Percentiles rank a stretch among this genome's conserved stretches.
Conservation (phyloP, 2,329 filamentous ascomycete species). For the Esteya vermicola region DNA sequence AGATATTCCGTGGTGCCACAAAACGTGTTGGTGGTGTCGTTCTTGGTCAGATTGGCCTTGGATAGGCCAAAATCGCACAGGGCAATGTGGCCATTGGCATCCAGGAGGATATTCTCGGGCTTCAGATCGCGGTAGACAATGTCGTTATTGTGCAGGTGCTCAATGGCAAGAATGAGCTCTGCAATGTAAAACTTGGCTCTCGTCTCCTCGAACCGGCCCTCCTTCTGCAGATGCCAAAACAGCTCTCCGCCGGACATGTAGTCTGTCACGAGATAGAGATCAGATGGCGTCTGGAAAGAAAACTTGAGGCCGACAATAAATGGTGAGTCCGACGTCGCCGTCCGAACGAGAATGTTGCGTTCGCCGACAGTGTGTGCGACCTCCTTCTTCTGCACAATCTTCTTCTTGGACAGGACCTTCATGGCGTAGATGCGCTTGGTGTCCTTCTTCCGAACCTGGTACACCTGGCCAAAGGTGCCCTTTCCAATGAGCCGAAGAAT, state of each 20-base stretch:
- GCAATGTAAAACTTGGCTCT: slow-evolving; percentile 98
- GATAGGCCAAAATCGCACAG: slow-evolving; percentile 95
- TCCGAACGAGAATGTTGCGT: slow-evolving; percentile 91
- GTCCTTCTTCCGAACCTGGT: slow-evolving; percentile 95
- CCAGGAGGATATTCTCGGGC: slow-evolving; percentile 91
- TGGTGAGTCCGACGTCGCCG: slow-evolving; percentile 85
- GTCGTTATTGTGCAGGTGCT: slow-evolving; percentile 91
- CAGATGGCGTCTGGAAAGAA: slow-evolving; percentile 93
- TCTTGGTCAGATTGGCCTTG: slow-evolving; percentile 92
- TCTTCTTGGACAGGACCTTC: slow-evolving; percentile 99
- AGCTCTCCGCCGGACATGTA: slow-evolving; percentile 99
- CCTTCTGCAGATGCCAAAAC: slow-evolving; percentile 97
- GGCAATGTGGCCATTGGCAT: slow-evolving; percentile 95
- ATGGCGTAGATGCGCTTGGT: slow-evolving; percentile 94
- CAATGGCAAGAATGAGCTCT: slow-evolving; percentile 85
- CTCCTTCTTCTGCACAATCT: slow-evolving; percentile 99
- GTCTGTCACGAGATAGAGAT: slow-evolving; percentile 95
- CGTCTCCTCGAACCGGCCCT: slow-evolving; percentile 87
- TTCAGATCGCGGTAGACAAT: slow-evolving; percentile 97
- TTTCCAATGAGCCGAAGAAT: slow-evolving; percentile 95
- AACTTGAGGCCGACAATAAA: slow-evolving; percentile 98
- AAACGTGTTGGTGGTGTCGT: slow-evolving; percentile 97
- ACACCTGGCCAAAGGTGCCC: slow-evolving; percentile 96
- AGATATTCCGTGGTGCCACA: slow-evolving; percentile 97
- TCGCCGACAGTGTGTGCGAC: slow-evolving; percentile 95